Conservation (phyloP, 148 eudicot species). For the Silene uniflora region DNA sequence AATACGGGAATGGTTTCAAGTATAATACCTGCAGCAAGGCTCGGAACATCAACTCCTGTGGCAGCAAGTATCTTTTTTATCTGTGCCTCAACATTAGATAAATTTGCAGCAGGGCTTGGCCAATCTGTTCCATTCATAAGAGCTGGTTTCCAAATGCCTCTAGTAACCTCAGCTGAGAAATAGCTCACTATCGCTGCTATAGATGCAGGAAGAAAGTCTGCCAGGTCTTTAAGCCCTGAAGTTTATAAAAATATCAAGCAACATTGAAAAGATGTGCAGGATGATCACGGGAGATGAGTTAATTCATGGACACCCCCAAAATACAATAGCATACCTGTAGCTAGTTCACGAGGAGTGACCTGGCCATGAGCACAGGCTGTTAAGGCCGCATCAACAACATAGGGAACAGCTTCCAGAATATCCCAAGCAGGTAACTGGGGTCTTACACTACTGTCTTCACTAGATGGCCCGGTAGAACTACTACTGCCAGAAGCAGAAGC, state of each 20-base stretch:
- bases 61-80: constrained; percentile 88
- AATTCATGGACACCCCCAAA: no score
- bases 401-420: constrained; percentile 94
- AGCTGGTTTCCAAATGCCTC: constrained; percentile 95
- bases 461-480: constrained; percentile 64
- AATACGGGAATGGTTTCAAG: not conserved
- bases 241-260: not conserved
- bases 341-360: constrained; percentile 90
- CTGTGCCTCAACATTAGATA: constrained; percentile 81
- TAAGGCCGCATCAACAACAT: constrained; percentile 92
- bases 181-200: constrained; percentile 87
- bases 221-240: constrained; percentile 90
- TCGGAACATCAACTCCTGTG: constrained; percentile 83
- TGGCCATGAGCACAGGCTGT: constrained; percentile 96
- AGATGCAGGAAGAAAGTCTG: constrained; percentile 95
- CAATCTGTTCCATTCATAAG: constrained; percentile 97
- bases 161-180: constrained; percentile 96
- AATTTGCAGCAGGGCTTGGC: constrained; percentile 97
- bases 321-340: constrained; percentile 55
- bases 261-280: not conserved
- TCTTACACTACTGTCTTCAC: constrained; percentile 53
- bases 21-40: constrained; percentile 70
- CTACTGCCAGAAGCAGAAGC: constrained; percentile 82
- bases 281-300: no score
- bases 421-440: constrained; percentile 96